Evolutionary conservation across 345 rosid species (phyloP), one percentile per base, ranked within the genome.

Genomic region (Euclidium syriacum): DNA sequence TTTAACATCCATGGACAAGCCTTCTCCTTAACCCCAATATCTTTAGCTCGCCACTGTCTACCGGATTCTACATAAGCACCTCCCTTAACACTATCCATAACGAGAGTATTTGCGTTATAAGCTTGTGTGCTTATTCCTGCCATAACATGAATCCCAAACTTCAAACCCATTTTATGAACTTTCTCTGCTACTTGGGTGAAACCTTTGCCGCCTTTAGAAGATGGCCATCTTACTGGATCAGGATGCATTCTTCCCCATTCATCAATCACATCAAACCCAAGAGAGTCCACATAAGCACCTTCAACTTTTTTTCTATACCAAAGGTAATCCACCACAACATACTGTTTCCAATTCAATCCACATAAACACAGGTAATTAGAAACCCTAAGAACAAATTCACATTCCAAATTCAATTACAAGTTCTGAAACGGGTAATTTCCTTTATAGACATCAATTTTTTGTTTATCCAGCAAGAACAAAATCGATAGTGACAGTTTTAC

Each of bases 111-210:
- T 8, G 84, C 90, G 71, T 85, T 79, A 67, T 81, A 80, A 40
- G 99, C 97, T 54, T 94, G 99, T 39, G 85, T 79, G 61, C 99
- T 94, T 61, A 94, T 81, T 49, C 97, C 99, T 62, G 88, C 83
- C 97, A 92, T 92, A 36, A 85, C 84, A 71, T 94, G 97, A 74
- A 89, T 82, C 62, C 99, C 99, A 63, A 94, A 89, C 80, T 87
- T 94, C 73, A 94, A 76, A 74, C 95, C 97, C 95, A 87, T 81
- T 64, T 63, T 26, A 54, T 89, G 97, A 25, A 90, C 91, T 72
- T 83, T 85, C 52, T 64, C 74, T 0, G 97, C 95, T 1, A 94
- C 91, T 71, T 85, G 78, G 0, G 81, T 72, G 71, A 94, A 94
- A 34, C 97, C 96, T 72, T 80, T 87, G 36, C 95, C 91, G 11